phyloP scores from a whole-genome alignment of 78 protist genomes.

The Fonticula alba region DNA sequence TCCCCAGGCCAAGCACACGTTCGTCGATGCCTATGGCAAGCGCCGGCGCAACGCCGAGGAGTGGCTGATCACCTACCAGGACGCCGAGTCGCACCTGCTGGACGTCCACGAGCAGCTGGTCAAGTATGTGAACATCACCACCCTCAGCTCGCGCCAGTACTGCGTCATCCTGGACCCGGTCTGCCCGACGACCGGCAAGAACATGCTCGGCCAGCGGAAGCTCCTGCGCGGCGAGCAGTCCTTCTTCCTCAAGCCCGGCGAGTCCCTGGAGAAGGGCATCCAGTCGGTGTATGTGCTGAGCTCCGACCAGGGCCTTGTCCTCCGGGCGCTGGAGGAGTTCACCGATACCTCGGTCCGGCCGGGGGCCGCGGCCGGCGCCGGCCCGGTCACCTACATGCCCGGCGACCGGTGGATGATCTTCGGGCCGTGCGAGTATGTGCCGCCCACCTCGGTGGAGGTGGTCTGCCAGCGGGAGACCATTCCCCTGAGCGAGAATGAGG shows the following conservation, averaged over 20 bases:
- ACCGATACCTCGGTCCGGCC: conserved; percentile 4
- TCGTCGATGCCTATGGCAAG: conserved; percentile 30
- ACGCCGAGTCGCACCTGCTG: conserved; percentile 50
- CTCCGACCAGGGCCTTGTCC: conserved; percentile 65
- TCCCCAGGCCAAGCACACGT: conserved; percentile 44
- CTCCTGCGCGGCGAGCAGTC: conserved; percentile 46
- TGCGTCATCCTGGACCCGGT: conserved; percentile 65
- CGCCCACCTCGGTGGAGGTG: conserved; percentile 60
- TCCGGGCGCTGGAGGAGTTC: conserved; percentile 50
- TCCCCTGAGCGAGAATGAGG: conserved; percentile 80
- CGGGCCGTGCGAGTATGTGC: conserved; percentile 73
- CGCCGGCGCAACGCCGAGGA: conserved; percentile 55
- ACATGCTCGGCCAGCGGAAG: conserved; percentile 50
- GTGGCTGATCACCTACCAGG: conserved; percentile 55
- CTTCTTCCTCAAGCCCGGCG: conserved; percentile 74
- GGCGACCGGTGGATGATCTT: conserved; percentile 80
- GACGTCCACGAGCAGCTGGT: conserved; percentile 60
- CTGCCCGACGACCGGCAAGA: conserved; percentile 28
- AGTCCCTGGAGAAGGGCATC: conserved; percentile 37
- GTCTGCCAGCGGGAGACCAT: conserved; percentile 51
- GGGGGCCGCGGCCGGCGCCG: not conserved
- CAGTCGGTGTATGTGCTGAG: conserved; percentile 42
- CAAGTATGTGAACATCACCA: conserved; percentile 36
- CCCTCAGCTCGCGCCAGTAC: conserved; percentile 62
- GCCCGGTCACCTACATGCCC: conserved; percentile 27